Percentiles rank a stretch among this genome's conserved stretches.
Conservation (phyloP, 345 rosid species). For the Schrenkiella parvula region DNA sequence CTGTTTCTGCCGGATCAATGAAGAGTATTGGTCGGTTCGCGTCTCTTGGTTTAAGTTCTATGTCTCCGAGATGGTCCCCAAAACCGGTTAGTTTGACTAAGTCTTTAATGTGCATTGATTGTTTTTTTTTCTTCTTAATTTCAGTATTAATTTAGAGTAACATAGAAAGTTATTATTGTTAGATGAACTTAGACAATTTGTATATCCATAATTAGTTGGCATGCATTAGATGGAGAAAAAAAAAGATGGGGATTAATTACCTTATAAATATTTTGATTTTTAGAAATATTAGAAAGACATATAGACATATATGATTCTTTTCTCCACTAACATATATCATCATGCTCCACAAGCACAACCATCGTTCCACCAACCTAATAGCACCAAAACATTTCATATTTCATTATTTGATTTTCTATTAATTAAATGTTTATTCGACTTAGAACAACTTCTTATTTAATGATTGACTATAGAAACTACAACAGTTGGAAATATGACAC, state of each 20-base stretch:
- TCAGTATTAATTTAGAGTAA: not conserved
- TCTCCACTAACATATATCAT: constrained; percentile 25
- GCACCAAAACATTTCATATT: not conserved
- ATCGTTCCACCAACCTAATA: constrained; percentile 26
- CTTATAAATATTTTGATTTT: not conserved
- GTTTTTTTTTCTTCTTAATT: not conserved
- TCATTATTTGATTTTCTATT: not conserved
- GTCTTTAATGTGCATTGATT: constrained; percentile 26
- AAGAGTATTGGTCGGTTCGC: constrained; percentile 40
- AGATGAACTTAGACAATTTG: not conserved
- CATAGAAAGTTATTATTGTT: not conserved
- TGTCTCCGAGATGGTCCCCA: constrained; percentile 38
- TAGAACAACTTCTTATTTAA: not conserved
- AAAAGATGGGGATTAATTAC: not conserved
- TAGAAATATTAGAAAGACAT: not conserved
- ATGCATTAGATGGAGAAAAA: not conserved
- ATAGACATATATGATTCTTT: not conserved
- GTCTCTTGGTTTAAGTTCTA: constrained; percentile 33
- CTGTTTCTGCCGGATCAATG: constrained; percentile 29
- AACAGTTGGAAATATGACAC: not conserved
- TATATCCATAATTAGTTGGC: constrained; percentile 1
- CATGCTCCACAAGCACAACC: constrained; percentile 17
- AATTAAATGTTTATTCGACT: not conserved
- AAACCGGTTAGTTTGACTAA: constrained; percentile 46
- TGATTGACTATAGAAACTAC: not conserved